A percentile compares a stretch with the other conserved stretches of the same genome.
These are phyloP conservation scores for Leishmania gerbilli DNA, from an alignment of 208 protist genomes.

Conservation along the genomic window DNA sequence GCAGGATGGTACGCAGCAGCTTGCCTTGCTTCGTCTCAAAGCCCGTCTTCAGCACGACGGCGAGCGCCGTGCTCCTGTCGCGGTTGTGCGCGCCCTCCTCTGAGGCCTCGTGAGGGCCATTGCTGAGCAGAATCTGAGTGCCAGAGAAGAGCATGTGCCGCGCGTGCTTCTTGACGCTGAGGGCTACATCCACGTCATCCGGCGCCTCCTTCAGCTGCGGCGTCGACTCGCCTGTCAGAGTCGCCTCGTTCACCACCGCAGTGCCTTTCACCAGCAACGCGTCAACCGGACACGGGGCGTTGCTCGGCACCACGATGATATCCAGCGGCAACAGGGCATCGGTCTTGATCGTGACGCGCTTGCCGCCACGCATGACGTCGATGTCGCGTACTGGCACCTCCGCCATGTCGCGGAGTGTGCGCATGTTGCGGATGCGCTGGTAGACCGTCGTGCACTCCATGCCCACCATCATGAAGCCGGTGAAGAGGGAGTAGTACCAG, in stretches of 20 bases:
- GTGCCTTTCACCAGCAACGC: constrained; percentile 94
- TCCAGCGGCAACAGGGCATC: constrained; percentile 94
- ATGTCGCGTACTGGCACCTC: constrained; percentile 85
- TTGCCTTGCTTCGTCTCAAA: constrained; percentile 98
- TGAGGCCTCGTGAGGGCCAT: constrained; percentile 54
- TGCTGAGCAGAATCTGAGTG: constrained; percentile 94
- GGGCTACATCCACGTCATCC: constrained; percentile 59
- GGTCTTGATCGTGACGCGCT: constrained; percentile 58
- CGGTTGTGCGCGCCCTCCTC: constrained; percentile 26
- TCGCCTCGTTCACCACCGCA: constrained; percentile 98
- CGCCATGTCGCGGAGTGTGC: constrained; percentile 92
- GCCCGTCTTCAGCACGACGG: constrained; percentile 98
- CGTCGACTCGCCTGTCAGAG: constrained; percentile 99
- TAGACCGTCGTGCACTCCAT: constrained; percentile 97
- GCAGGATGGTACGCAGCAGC: constrained; percentile 93
- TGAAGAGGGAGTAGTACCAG: constrained; percentile 98
- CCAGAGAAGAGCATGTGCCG: constrained; percentile 95
- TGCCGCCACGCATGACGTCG: constrained; percentile 70
- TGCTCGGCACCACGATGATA: constrained; percentile 90
- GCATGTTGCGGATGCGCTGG: constrained; percentile 94
- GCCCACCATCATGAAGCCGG: constrained; percentile 96
- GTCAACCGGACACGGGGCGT: constrained; percentile 93
- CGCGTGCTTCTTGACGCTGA: constrained; percentile 90
- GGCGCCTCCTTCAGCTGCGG: constrained; percentile 96
- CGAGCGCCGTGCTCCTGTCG: constrained; percentile 67